phyloP scores from a whole-genome alignment of 1,139 yeast species.

The Geotrichum citri-aurantii region DNA sequence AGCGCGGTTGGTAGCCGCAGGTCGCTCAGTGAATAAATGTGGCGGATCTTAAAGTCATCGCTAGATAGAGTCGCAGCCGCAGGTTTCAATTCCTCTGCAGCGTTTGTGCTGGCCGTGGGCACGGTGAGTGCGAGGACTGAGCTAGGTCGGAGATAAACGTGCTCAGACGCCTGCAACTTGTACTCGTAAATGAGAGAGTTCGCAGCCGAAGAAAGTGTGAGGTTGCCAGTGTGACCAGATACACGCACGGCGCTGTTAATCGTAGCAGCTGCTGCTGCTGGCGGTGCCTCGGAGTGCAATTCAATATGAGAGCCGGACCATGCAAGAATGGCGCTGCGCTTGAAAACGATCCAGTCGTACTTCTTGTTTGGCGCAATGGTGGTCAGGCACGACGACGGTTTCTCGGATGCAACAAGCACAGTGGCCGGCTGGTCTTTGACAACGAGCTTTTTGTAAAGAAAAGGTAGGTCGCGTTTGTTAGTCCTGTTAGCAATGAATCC shows the following conservation, averaged over 20 bases:
- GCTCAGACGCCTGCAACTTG: conserved; percentile 2
- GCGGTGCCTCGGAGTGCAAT: neutral
- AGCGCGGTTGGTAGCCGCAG: neutral
- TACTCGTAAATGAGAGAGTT: conserved; percentile 5
- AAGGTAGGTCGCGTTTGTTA: neutral
- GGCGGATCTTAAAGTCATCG: neutral
- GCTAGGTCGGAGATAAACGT: conserved; percentile 5
- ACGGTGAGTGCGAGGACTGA: conserved; percentile 9
- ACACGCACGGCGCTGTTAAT: neutral
- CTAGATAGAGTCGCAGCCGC: neutral
- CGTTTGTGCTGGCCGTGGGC: neutral
- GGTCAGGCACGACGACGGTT: neutral
- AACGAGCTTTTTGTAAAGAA: neutral
- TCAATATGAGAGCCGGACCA: neutral
- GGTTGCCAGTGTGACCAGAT: conserved; percentile 5
- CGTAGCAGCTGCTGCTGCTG: neutral
- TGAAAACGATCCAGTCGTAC: neutral
- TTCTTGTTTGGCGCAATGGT: neutral
- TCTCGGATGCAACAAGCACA: neutral
- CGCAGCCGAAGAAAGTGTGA: neutral
- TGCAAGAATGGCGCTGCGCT: neutral
- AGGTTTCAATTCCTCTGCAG: neutral
- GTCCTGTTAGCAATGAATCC: neutral
- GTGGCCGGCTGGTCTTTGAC: neutral
- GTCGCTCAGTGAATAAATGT: neutral